A percentile compares a stretch with the other conserved stretches of the same genome.
Conservation (phyloP, 2,329 filamentous ascomycete genomes). For the Apiospora saccharicola region DNA sequence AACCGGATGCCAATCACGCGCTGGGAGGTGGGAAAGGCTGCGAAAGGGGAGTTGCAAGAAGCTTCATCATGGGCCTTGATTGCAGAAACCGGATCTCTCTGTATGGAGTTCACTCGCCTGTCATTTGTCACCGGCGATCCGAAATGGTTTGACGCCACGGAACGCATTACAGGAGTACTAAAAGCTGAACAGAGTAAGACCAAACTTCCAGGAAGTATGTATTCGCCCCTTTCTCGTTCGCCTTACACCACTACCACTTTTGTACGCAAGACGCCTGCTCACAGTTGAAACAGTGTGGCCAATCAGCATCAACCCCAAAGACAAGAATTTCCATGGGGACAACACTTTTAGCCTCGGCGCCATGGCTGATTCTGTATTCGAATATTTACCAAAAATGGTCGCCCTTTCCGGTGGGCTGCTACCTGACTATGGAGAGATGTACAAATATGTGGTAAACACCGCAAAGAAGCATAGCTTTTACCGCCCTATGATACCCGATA, state of each 20-base stretch:
- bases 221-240: background rate
- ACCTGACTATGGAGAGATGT: conserved; percentile 66
- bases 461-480: conserved; percentile 68
- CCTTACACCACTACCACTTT: background rate
- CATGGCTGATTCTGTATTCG: conserved; percentile 52
- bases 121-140: conserved; percentile 41
- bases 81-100: conserved; percentile 42
- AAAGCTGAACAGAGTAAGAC: conserved; percentile 37
- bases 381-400: conserved; percentile 60
- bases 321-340: conserved; percentile 49
- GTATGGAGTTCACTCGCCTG: conserved; percentile 44
- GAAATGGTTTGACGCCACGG: conserved; percentile 42
- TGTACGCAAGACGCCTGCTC: background rate
- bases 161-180: conserved; percentile 39
- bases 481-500: conserved; percentile 65
- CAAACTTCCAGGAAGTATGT: conserved; percentile 49
- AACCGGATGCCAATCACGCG: conserved; percentile 42
- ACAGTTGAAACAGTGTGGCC: conserved; percentile 66
- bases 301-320: conserved; percentile 64
- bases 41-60: conserved; percentile 33
- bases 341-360: conserved; percentile 45
- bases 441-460: conserved; percentile 66
- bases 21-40: conserved; percentile 37
- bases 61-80: conserved; percentile 35
- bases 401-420: conserved; percentile 65